Percentiles rank a stretch among this genome's conserved stretches.
phyloP scores from a whole-genome alignment of 2,329 filamentous ascomycete genomes.

The Nothophoma quercina region DNA sequence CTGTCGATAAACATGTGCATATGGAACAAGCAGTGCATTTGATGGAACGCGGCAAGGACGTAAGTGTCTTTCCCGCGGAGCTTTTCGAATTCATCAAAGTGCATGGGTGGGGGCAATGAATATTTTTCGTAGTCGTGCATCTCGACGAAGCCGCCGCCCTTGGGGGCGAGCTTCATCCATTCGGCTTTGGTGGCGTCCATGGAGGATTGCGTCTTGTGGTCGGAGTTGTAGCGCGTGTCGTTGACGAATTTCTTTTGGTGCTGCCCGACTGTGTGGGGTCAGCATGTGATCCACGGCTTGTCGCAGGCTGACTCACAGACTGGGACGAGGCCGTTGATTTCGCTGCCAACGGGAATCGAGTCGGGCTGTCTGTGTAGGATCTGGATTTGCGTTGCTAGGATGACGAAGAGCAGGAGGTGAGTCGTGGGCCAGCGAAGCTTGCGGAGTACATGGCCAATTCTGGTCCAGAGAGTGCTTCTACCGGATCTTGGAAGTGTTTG shows the following conservation, averaged over 20 bases:
- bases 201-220: conserved; percentile 23
- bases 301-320: conserved; percentile 8
- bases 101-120: conserved; percentile 25
- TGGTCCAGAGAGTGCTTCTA: conserved; percentile 3
- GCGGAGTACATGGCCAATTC: neutral
- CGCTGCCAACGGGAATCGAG: conserved; percentile 10
- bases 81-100: conserved; percentile 12
- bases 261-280: conserved; percentile 15
- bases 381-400: conserved; percentile 21
- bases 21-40: conserved; percentile 31
- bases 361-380: conserved; percentile 23
- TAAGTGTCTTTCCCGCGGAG: conserved; percentile 17
- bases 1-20: conserved; percentile 23
- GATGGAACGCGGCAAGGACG: conserved; percentile 28
- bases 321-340: conserved; percentile 26
- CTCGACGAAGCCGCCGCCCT: conserved; percentile 28
- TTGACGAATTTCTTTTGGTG: conserved; percentile 22
- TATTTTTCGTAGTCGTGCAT: conserved; percentile 12
- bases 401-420: conserved; percentile 17
- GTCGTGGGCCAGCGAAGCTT: conserved; percentile 20
- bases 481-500: neutral
- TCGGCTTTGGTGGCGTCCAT: conserved; percentile 19
- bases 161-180: conserved; percentile 17
- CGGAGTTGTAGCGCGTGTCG: conserved; percentile 24
- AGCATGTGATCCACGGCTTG: neutral